Base-by-base conservation (phyloP, 164 flowering plant genomes). In the Kingdonia uniflora region DNA sequence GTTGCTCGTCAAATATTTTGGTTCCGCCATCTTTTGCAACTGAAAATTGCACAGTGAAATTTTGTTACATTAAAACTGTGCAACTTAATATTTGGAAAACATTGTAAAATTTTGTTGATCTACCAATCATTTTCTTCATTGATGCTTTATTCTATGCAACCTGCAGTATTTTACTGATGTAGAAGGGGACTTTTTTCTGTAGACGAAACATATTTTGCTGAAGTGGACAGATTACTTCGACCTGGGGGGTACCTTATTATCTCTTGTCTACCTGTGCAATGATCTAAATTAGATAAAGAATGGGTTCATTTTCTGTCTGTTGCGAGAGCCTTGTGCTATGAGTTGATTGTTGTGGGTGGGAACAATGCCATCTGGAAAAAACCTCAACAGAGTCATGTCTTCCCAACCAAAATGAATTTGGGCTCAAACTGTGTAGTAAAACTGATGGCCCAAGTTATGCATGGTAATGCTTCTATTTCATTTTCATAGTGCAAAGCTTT, bases 221-320 rank as follows among this genome's bases (percentile, higher is more conserved):
- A n/a, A n/a, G n/a, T n/a, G n/a, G 96, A 89, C 70, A 64, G 99
- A 41, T 60, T 94, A 59, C 96, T 94, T 58, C 81, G 99, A 29
- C 95, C 97, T 0, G 97, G 92, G 52, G 99, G 97, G 24, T 86
- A 88, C 60, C 56, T 89, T 2, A 95, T 94, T 26, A 87, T 89
- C 42, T 89, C 97, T 68, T 97, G 97, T 17, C 99, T 97, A 23
- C 97, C 99, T 45, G 97, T 94, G 6, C 89, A 86, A 66, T 89
- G 97, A 97, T 69, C 85, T 13, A 86, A 86, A 63, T 95, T 81
- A 74, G 97, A 89, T 54, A 94, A 88, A 62, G 99, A 94, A 69
- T 94, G 99, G 99, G 85, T 85, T 39, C 95, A 94, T 73, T 88
- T 94, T 49, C 99, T 89, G 72, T 80, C 80, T 61, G 82, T 81